These are phyloP conservation scores for Phytophthora sp. DNA, from an alignment of 352 stramenopile genomes.

Conservation along the genomic window DNA sequence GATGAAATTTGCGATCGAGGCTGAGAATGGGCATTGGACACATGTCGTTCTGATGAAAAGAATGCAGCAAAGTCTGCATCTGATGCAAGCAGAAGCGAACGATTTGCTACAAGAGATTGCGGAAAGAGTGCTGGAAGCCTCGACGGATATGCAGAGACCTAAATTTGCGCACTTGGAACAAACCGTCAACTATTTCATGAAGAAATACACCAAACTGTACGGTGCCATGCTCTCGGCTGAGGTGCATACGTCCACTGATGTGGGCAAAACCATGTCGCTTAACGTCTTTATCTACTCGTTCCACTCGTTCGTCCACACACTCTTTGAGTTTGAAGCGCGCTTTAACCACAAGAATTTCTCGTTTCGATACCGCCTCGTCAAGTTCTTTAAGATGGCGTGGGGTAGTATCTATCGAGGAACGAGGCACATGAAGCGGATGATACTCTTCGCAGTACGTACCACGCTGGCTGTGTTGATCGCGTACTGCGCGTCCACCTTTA, in stretches of 20 bases:
- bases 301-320: constrained; percentile 64
- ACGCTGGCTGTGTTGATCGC: constrained; percentile 61
- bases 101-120: constrained; percentile 70
- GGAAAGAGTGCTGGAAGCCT: constrained; percentile 24
- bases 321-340: constrained; percentile 64
- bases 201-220: constrained; percentile 66
- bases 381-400: constrained; percentile 54
- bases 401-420: constrained; percentile 45
- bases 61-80: constrained; percentile 69
- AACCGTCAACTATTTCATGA: constrained; percentile 53
- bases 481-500: constrained; percentile 62
- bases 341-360: constrained; percentile 76
- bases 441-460: constrained; percentile 61
- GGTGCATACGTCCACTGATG: constrained; percentile 47
- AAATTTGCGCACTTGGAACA: constrained; percentile 59
- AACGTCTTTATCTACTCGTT: constrained; percentile 87
- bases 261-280: constrained; percentile 70
- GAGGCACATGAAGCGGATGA: constrained; percentile 48
- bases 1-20: constrained; percentile 75
- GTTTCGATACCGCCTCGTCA: constrained; percentile 45
- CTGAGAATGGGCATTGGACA: constrained; percentile 59
- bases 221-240: constrained; percentile 46
- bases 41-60: constrained; percentile 67
- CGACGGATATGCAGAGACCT: constrained; percentile 38
- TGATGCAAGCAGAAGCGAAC: constrained; percentile 64